Conservation (phyloP, 768 basidiomycete species). For the Artomyces pyxidatus region DNA sequence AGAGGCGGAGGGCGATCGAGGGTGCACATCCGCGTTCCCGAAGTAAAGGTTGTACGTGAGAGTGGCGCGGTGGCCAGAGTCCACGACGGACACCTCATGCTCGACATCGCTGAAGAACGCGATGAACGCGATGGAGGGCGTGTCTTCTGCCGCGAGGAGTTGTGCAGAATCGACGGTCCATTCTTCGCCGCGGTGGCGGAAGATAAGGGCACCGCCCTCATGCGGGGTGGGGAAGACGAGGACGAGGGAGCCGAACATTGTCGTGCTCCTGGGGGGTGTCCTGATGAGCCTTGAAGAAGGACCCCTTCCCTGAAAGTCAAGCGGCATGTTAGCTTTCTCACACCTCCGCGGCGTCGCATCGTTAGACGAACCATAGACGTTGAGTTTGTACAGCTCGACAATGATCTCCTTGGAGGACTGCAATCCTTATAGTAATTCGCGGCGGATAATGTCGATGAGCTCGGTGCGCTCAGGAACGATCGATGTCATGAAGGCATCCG, state of each 20-base stretch:
- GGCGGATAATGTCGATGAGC: conserved; percentile 21
- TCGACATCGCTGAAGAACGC: conserved; percentile 39
- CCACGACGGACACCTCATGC: conserved; percentile 35
- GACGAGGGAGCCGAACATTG: conserved; percentile 46
- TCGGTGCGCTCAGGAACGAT: conserved; percentile 24
- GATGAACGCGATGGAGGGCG: conserved; percentile 26
- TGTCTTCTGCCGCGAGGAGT: conserved; percentile 7
- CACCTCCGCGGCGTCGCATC: neutral
- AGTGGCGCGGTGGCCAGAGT: conserved; percentile 34
- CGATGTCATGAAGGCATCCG: conserved; percentile 25
- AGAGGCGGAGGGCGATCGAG: no score
- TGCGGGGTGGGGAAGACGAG: conserved; percentile 38
- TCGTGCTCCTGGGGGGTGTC: conserved; percentile 36
- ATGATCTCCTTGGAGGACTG: conserved; percentile 16
- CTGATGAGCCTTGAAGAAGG: conserved; percentile 43
- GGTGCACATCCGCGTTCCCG: no score
- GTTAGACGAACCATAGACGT: conserved; percentile 34
- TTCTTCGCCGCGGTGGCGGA: conserved; percentile 27
- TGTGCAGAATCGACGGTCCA: conserved; percentile 31
- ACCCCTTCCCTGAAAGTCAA: conserved; percentile 29
- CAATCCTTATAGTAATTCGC: conserved; percentile 18
- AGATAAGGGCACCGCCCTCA: conserved; percentile 34
- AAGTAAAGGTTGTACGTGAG: conserved; percentile 36
- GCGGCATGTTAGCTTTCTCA: no score
- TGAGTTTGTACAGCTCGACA: conserved; percentile 37